Evolutionary conservation across 2,329 filamentous ascomycete species (phyloP), one percentile per base, ranked within the genome.

Genomic region (Aurifilum marmelostoma): DNA sequence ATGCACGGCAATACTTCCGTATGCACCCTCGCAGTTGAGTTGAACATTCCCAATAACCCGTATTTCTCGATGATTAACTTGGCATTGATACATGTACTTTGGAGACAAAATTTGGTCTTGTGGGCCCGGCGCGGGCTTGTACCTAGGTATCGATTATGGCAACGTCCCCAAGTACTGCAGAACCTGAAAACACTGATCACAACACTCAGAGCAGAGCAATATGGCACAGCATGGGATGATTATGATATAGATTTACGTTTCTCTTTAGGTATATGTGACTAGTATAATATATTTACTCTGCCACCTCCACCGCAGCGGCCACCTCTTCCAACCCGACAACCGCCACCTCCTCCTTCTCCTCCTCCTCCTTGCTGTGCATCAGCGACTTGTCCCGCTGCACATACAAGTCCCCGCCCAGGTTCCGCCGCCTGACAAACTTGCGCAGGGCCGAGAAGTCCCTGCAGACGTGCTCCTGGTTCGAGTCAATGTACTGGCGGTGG

Each of bases 391-490:
- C 69, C 32, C 67, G 63, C 21, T 59, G 24, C 6, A 64, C 62
- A 52, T 69, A 71, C 18, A 71, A 24, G 21, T 69, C 69, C 6
- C 69, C 69, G 24, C 59, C 64, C 1, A 32, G 16, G n/a, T 64
- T 62, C 24, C 69, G 67, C 21, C 67, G 47, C 60, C 37, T 63
- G 54, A 69, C 54, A 34, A 64, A 71, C 29, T 43, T 61, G 37
- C 62, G 69, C 60, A 71, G 54, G 37, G 67, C 67, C 2, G 59
- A 56, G 29, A 74, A 73, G 54, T 72, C 69, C 9, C 73, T 67
- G 58, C 73, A 75, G 2, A 73, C 73, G 24, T 75, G 73, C 41
- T 69, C 70, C 21, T 73, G 69, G 37, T 74, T 73, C n/a, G 73
- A 73, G 47, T 73, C 73, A 41, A 73, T 66, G 58, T 75, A 73